Conservation (phyloP, 2,329 filamentous ascomycete species). For the Cordyceps fumosorosea region DNA sequence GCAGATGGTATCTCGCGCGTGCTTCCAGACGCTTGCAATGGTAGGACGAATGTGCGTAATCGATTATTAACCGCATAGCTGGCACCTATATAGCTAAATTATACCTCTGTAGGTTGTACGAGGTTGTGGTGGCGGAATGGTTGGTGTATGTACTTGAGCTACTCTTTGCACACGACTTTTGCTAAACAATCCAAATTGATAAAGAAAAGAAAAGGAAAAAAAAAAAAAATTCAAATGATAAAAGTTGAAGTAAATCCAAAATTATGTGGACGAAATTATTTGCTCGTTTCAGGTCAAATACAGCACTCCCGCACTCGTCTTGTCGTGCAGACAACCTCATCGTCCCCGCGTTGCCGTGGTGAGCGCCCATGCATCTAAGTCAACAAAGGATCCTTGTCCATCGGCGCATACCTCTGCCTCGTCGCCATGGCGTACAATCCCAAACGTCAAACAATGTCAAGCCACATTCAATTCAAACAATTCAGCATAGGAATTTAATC, state of each 20-base stretch:
- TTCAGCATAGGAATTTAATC: neutral
- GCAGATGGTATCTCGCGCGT: neutral
- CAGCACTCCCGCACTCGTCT: neutral
- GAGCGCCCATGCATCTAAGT: constrained; percentile 5
- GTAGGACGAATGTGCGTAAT: neutral
- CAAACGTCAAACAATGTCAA: neutral
- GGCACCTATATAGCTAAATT: too few species aligned
- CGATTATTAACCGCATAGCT: too few species aligned
- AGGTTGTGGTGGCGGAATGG: too few species aligned
- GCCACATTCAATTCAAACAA: neutral
- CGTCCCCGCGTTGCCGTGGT: constrained; percentile 14
- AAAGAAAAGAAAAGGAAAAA: neutral
- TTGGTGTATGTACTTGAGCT: too few species aligned
- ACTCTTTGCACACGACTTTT: too few species aligned
- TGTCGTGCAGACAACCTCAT: neutral
- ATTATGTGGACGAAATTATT: neutral
- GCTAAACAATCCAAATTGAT: too few species aligned
- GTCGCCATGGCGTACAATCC: neutral
- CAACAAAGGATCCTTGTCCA: constrained; percentile 12
- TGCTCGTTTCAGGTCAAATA: neutral
- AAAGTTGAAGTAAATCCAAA: neutral
- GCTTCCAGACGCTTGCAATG: neutral
- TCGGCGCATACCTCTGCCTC: neutral
- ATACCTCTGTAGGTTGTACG: too few species aligned
- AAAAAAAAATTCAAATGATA: too few species aligned